Conservation (phyloP, 345 rosid genomes). For the Gossypium turneri region DNA sequence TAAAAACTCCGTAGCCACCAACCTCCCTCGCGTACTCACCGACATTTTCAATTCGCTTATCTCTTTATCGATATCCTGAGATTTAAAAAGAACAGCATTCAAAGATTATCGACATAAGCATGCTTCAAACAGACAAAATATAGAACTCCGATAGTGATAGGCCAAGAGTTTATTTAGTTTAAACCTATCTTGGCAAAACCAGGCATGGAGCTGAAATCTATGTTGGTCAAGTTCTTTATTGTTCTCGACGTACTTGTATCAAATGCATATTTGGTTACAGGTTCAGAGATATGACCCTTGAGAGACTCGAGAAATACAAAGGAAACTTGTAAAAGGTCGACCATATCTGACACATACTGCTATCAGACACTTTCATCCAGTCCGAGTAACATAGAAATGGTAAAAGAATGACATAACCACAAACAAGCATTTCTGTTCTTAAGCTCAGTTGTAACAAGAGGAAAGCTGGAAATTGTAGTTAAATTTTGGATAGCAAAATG, state of each 20-base stretch:
- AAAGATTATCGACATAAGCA: neutral
- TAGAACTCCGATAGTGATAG: neutral
- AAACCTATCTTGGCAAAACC: neutral
- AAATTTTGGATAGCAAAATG: neutral
- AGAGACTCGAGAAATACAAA: no score
- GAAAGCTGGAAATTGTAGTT: neutral
- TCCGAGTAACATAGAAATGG: neutral
- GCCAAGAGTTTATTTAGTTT: neutral
- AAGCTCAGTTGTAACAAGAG: neutral
- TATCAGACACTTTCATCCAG: no score
- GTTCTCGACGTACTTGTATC: no score
- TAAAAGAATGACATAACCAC: neutral
- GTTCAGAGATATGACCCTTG: no score
- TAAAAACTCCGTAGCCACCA: constrained; percentile 87
- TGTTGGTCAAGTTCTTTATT: neutral
- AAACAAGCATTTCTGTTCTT: neutral
- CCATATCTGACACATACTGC: no score
- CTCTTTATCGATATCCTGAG: constrained; percentile 95
- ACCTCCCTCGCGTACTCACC: constrained; percentile 84
- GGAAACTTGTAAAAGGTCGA: no score
- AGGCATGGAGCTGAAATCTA: neutral
- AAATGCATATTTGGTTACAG: no score
- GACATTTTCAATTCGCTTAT: constrained; percentile 85
- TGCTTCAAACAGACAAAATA: neutral
- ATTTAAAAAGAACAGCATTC: constrained; percentile 15